A percentile compares a stretch with the other conserved stretches of the same genome.
These are phyloP conservation scores for Clarireedia hainanense DNA, from an alignment of 2,329 filamentous ascomycete species.

Conservation along the genomic window DNA sequence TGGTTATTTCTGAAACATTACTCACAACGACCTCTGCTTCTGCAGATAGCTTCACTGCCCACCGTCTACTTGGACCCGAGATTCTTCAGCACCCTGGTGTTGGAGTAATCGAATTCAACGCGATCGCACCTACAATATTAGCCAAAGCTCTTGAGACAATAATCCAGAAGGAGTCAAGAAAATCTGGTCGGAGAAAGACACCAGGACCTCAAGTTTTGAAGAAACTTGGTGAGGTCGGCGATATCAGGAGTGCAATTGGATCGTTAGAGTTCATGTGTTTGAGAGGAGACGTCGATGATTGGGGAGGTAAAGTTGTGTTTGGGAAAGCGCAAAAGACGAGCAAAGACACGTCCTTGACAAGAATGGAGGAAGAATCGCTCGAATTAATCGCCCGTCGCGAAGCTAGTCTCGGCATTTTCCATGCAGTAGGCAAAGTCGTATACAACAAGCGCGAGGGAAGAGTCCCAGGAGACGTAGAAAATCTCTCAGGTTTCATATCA, in stretches of 20 bases:
- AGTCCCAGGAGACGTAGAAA: conserved; percentile 39
- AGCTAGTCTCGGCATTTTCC: conserved; percentile 86
- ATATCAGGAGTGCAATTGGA: conserved; percentile 87
- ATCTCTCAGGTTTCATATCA: conserved; percentile 51
- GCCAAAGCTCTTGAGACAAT: conserved; percentile 76
- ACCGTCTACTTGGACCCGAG: conserved; percentile 79
- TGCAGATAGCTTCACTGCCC: conserved; percentile 86
- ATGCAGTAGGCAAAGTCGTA: conserved; percentile 90
- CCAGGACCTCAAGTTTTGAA: conserved; percentile 75
- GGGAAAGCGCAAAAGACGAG: conserved; percentile 35
- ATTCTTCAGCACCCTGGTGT: conserved; percentile 75
- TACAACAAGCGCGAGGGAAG: conserved; percentile 81
- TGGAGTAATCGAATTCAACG: conserved; percentile 83
- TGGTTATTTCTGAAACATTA: conserved; percentile 87
- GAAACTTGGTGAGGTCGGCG: conserved; percentile 75
- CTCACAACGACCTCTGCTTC: conserved; percentile 77
- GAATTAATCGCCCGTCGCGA: conserved; percentile 80
- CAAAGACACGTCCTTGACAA: conserved; percentile 46
- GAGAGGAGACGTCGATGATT: conserved; percentile 67
- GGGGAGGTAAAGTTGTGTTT: conserved; percentile 67
- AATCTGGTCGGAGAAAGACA: conserved; percentile 65
- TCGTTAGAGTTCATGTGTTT: conserved; percentile 88
- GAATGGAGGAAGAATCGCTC: conserved; percentile 70
- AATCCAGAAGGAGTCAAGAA: conserved; percentile 75
- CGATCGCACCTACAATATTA: conserved; percentile 78